Percentiles rank a stretch among this genome's conserved stretches.
Conservation (phyloP, 2,329 filamentous ascomycete species). For the Botrytis tulipae region DNA sequence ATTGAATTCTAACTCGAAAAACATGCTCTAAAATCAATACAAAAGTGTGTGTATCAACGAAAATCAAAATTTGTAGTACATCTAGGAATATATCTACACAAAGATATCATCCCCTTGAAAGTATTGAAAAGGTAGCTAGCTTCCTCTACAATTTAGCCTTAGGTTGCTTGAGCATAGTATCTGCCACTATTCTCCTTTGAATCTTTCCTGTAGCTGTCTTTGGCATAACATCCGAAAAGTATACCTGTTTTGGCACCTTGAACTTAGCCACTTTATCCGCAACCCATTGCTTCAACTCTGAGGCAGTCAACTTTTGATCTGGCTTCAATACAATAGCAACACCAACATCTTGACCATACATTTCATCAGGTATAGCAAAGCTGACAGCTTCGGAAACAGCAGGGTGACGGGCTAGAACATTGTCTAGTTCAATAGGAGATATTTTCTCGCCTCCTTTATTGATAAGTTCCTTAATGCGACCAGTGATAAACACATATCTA, state of each 20-base stretch:
- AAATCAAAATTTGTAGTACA: neutral
- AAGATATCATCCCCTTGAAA: too few species aligned
- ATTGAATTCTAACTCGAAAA: neutral
- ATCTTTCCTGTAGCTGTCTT: conserved; percentile 94
- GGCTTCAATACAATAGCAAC: conserved; percentile 73
- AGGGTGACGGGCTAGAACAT: conserved; percentile 71
- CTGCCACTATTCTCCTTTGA: conserved; percentile 80
- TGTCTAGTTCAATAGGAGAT: conserved; percentile 83
- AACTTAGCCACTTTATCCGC: conserved; percentile 72
- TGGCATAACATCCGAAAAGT: conserved; percentile 80
- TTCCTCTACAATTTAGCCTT: conserved; percentile 51
- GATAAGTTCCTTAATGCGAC: conserved; percentile 91
- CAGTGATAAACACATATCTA: conserved; percentile 81
- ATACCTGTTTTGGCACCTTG: conserved; percentile 83
- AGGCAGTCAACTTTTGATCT: conserved; percentile 53
- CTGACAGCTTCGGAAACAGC: conserved; percentile 75
- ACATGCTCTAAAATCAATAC: neutral
- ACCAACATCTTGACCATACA: conserved; percentile 80
- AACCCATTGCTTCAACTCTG: conserved; percentile 68
- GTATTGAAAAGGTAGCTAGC: neutral
- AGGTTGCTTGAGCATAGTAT: conserved; percentile 75
- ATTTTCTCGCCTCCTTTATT: conserved; percentile 91
- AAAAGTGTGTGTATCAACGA: neutral
- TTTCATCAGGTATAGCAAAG: conserved; percentile 78
- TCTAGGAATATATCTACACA: neutral